Conservation (phyloP, 2,329 filamentous ascomycete species). For the Clarireedia paspali region DNA sequence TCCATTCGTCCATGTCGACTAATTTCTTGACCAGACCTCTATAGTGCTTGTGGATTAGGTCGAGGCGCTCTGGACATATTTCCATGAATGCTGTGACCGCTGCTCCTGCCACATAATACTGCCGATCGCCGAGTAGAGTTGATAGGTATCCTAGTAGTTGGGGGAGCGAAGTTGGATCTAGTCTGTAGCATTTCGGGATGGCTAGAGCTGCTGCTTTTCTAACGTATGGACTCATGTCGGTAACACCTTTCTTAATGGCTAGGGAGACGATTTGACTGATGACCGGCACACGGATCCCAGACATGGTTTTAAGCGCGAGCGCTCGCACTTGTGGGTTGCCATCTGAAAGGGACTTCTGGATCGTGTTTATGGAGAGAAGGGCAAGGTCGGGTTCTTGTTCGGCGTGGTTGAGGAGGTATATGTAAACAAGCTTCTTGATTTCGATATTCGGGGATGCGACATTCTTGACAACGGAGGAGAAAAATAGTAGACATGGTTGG, state of each 20-base stretch:
- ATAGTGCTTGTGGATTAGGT: constrained; percentile 88
- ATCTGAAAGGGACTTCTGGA: constrained; percentile 95
- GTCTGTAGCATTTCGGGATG: constrained; percentile 89
- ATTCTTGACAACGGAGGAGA: constrained; percentile 98
- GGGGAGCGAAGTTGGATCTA: constrained; percentile 79
- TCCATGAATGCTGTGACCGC: constrained; percentile 86
- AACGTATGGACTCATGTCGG: constrained; percentile 91
- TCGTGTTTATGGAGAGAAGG: constrained; percentile 94
- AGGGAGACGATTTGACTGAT: constrained; percentile 96
- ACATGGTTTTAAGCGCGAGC: constrained; percentile 93
- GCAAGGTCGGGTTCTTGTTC: constrained; percentile 94
- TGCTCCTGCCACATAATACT: constrained; percentile 94
- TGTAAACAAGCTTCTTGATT: constrained; percentile 97
- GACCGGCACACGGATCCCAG: constrained; percentile 90
- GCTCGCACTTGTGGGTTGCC: constrained; percentile 83
- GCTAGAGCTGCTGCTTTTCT: constrained; percentile 87
- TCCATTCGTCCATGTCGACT: constrained; percentile 99
- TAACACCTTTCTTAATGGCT: constrained; percentile 87
- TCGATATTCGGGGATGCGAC: constrained; percentile 89
- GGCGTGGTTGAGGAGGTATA: constrained; percentile 94
- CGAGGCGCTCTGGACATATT: constrained; percentile 78
- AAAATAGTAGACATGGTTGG: constrained; percentile 83
- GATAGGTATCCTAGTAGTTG: constrained; percentile 78
- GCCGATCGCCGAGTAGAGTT: constrained; percentile 75
- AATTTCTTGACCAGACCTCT: constrained; percentile 77